These are phyloP conservation scores for Oxyria digyna DNA, from an alignment of 148 eudicot genomes.

Conservation along the genomic window DNA sequence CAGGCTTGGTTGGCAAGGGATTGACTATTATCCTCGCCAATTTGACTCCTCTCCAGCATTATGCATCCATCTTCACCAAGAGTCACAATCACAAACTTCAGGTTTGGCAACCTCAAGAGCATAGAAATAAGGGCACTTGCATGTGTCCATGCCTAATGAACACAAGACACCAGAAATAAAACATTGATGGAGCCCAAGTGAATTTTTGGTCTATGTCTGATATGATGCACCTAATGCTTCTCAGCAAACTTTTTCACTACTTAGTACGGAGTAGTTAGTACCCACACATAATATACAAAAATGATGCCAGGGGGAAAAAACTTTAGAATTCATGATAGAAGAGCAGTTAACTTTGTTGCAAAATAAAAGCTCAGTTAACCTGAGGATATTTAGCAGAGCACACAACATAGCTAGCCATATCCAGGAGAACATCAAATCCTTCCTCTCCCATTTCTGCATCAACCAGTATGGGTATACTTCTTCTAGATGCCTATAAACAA, in stretches of 20 bases:
- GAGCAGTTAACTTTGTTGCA: neutral
- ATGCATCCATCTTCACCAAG: conserved; percentile 95
- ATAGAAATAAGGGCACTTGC: conserved; percentile 69
- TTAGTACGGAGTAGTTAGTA: neutral
- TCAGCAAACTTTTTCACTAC: neutral
- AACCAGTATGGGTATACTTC: conserved; percentile 63
- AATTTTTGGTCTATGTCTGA: too few species aligned
- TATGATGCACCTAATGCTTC: neutral
- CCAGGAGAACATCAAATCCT: conserved; percentile 58
- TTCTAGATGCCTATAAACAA: conserved; percentile 61
- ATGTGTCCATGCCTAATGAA: conserved; percentile 9
- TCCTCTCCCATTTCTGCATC: conserved; percentile 85
- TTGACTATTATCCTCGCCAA: conserved; percentile 25
- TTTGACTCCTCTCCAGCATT: conserved; percentile 65
- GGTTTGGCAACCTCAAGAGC: conserved; percentile 62
- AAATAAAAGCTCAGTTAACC: conserved; percentile 25
- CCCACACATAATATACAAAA: neutral
- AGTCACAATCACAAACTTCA: too few species aligned
- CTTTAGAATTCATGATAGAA: neutral
- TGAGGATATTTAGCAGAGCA: conserved; percentile 83
- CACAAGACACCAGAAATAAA: neutral
- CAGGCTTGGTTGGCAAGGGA: neutral
- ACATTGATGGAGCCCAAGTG: too few species aligned
- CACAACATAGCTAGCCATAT: conserved; percentile 50
- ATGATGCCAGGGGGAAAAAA: neutral